These are phyloP conservation scores for Backusella australiensis DNA, from an alignment of 192 early-diverging fungal species.

Conservation along the genomic window DNA sequence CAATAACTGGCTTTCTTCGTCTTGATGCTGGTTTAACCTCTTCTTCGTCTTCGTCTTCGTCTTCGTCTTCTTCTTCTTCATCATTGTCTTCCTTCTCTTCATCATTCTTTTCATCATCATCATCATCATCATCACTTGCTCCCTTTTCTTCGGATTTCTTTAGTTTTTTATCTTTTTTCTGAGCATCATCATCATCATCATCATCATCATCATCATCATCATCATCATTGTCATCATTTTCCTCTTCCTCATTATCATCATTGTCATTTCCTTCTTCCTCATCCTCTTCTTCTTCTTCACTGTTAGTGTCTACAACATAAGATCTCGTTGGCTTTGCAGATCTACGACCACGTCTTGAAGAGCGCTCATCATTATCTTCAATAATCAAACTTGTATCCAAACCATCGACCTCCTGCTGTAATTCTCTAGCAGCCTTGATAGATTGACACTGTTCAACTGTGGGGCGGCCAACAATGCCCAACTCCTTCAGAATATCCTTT, in stretches of 20 bases:
- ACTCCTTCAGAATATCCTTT: constrained; percentile 38
- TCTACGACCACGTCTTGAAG: background rate
- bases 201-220: background rate
- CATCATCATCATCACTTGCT: background rate
- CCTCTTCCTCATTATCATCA: constrained; percentile 17
- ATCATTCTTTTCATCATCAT: background rate
- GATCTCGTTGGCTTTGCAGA: background rate
- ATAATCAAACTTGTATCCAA: constrained; percentile 40
- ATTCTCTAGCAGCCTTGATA: constrained; percentile 50
- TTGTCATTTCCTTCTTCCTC: constrained; percentile 17
- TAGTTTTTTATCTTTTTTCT: background rate
- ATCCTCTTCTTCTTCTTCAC: constrained; percentile 14
- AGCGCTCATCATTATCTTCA: background rate
- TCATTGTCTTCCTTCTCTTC: background rate
- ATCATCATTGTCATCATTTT: constrained; percentile 3
- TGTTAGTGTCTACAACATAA: constrained; percentile 17
- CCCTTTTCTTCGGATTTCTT: background rate
- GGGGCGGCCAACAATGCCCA: constrained; percentile 55
- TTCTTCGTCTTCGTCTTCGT: background rate
- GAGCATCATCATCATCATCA: background rate
- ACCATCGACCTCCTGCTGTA: constrained; percentile 50
- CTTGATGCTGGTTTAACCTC: background rate
- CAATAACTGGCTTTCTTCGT: background rate
- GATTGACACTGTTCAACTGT: constrained; percentile 56
- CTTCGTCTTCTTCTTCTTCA: no score